A percentile compares a stretch with the other conserved stretches of the same genome.
These are phyloP conservation scores for Wilcoxina mikolae DNA, from an alignment of 495 filamentous ascomycete genomes.

Conservation along the genomic window DNA sequence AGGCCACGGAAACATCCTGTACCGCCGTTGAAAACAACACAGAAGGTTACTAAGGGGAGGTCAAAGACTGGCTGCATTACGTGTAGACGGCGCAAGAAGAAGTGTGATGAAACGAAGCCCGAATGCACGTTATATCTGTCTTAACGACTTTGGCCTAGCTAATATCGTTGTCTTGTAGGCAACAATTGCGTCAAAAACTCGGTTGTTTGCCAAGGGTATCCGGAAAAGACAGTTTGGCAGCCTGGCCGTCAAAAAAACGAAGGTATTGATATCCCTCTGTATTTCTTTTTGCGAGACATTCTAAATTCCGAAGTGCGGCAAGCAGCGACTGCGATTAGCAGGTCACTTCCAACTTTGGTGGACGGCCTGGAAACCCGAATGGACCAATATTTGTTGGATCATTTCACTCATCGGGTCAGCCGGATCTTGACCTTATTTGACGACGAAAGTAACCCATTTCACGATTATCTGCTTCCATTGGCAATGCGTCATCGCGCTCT, in stretches of 20 bases:
- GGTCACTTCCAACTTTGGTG: slow-evolving; percentile 56
- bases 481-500: slow-evolving; percentile 68
- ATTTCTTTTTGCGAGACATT: neutral
- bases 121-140: slow-evolving; percentile 43
- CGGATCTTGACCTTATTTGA: slow-evolving; percentile 69
- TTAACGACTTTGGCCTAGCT: slow-evolving; percentile 10
- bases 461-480: slow-evolving; percentile 74
- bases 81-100: slow-evolving; percentile 86
- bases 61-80: slow-evolving; percentile 92
- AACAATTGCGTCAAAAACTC: slow-evolving; percentile 89
- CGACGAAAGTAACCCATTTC: slow-evolving; percentile 76
- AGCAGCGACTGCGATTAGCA: neutral
- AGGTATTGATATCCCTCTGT: slow-evolving; percentile 21
- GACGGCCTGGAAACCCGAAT: slow-evolving; percentile 74
- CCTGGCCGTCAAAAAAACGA: slow-evolving; percentile 28
- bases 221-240: slow-evolving; percentile 75
- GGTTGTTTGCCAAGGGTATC: slow-evolving; percentile 83
- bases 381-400: slow-evolving; percentile 70
- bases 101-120: slow-evolving; percentile 91
- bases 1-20: slow-evolving; percentile 75
- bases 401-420: slow-evolving; percentile 71
- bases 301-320: neutral
- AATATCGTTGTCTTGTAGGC: slow-evolving; percentile 35
- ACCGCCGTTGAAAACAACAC: slow-evolving; percentile 37
- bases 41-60: slow-evolving; percentile 68